phyloP scores from a whole-genome alignment of 2,329 filamentous ascomycete genomes.

The Emydomyces testavorans region DNA sequence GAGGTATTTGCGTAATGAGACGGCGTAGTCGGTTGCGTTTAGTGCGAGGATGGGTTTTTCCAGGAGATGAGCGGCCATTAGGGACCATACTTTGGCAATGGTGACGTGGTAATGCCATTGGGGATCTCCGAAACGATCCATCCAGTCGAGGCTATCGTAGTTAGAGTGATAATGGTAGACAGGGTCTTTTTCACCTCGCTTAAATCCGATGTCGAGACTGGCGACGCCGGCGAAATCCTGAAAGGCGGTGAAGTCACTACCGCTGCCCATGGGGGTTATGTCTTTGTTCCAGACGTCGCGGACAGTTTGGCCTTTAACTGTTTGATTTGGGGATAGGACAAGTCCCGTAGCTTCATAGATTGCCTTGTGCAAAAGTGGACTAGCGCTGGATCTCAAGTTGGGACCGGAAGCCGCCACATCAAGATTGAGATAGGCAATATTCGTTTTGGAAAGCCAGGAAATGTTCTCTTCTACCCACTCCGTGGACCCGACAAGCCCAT shows the following conservation, averaged over 20 bases:
- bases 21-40: conserved; percentile 53
- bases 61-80: conserved; percentile 50
- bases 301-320: conserved; percentile 55
- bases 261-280: conserved; percentile 57
- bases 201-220: conserved; percentile 53
- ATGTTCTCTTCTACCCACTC: conserved; percentile 90
- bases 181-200: conserved; percentile 32
- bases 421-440: conserved; percentile 75
- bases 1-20: conserved; percentile 40
- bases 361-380: conserved; percentile 63
- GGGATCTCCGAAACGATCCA: conserved; percentile 63
- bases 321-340: conserved; percentile 65
- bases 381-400: conserved; percentile 53
- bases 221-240: conserved; percentile 60
- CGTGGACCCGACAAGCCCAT: conserved; percentile 72
- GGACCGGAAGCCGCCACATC: conserved; percentile 61
- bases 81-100: conserved; percentile 53
- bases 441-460: conserved; percentile 62
- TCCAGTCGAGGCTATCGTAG: conserved; percentile 77
- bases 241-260: conserved; percentile 64
- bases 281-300: conserved; percentile 53
- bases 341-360: conserved; percentile 54
- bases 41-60: conserved; percentile 54
- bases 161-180: conserved; percentile 71
- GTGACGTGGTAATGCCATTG: conserved; percentile 49